Evolutionary conservation across 2,329 filamentous ascomycete species (phyloP).

Genomic region (Westerdykella sp.): DNA sequence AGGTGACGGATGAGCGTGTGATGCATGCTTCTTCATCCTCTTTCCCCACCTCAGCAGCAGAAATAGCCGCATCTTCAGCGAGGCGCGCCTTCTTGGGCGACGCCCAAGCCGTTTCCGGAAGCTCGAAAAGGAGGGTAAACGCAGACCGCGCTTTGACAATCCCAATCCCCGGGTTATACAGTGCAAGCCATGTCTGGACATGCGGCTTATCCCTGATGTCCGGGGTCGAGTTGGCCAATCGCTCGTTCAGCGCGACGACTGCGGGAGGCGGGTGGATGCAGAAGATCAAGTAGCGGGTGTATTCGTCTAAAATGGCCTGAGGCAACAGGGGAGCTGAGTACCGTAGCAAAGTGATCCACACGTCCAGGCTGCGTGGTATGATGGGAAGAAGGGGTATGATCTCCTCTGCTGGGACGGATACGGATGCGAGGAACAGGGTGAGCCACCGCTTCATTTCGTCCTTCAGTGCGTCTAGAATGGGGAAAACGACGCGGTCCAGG

Average conservation of each 20-base stretch:
- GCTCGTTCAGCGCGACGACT: constrained; percentile 18
- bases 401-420: background rate
- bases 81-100: background rate
- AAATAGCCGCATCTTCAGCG: background rate
- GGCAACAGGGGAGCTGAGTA: constrained; percentile 9
- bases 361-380: constrained; percentile 7
- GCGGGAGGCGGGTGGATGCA: constrained; percentile 16
- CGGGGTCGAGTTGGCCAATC: constrained; percentile 4
- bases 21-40: constrained; percentile 4
- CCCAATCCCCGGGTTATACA: constrained; percentile 13
- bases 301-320: constrained; percentile 16
- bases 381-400: constrained; percentile 6
- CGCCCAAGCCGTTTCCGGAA: background rate
- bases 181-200: constrained; percentile 17
- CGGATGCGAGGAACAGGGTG: constrained; percentile 13
- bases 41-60: background rate
- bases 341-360: constrained; percentile 6
- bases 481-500: constrained; percentile 18
- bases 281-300: constrained; percentile 14
- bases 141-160: background rate
- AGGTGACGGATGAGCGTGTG: background rate
- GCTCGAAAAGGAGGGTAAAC: background rate
- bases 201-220: constrained; percentile 3
- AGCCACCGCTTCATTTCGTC: constrained; percentile 18
- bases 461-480: constrained; percentile 9